A percentile compares a stretch with the other conserved stretches of the same genome.
Conservation (phyloP, 371 early-diverging fungal species). For the Mucor sp. region DNA sequence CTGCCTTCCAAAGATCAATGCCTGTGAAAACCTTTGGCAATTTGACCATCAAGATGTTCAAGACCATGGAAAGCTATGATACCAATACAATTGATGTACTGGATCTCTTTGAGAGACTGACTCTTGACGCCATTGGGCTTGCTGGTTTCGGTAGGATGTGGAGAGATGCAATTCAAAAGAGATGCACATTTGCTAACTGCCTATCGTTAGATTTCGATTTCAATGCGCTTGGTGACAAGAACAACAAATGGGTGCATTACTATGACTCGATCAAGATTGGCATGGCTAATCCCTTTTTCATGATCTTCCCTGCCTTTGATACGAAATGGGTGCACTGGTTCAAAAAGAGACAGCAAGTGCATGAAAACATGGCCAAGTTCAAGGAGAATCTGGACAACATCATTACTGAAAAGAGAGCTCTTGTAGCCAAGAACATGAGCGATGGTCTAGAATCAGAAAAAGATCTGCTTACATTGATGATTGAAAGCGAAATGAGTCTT, state of each 20-base stretch:
- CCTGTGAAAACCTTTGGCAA: slow-evolving; percentile 38
- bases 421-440: slow-evolving; percentile 21
- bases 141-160: slow-evolving; percentile 38
- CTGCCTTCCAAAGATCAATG: slow-evolving; percentile 41
- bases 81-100: slow-evolving; percentile 18
- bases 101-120: slow-evolving; percentile 29
- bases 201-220: slow-evolving; percentile 32
- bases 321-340: slow-evolving; percentile 15
- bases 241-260: slow-evolving; percentile 28
- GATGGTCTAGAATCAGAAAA: slow-evolving; percentile 36
- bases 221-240: slow-evolving; percentile 23
- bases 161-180: neutral
- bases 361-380: slow-evolving; percentile 19
- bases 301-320: slow-evolving; percentile 55
- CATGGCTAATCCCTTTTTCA: slow-evolving; percentile 35
- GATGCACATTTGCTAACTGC: neutral
- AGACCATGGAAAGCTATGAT: slow-evolving; percentile 18
- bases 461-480: slow-evolving; percentile 58
- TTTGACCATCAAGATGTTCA: slow-evolving; percentile 23
- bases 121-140: slow-evolving; percentile 42
- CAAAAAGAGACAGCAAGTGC: slow-evolving; percentile 15
- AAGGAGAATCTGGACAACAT: slow-evolving; percentile 26
- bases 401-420: slow-evolving; percentile 38
- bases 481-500: slow-evolving; percentile 44
- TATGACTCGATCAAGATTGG: slow-evolving; percentile 29